Evolutionary conservation across 805 yeast genomes (phyloP), one percentile per base, ranked within the genome.

Genomic region (Zygosaccharomyces gambellarensis): DNA sequence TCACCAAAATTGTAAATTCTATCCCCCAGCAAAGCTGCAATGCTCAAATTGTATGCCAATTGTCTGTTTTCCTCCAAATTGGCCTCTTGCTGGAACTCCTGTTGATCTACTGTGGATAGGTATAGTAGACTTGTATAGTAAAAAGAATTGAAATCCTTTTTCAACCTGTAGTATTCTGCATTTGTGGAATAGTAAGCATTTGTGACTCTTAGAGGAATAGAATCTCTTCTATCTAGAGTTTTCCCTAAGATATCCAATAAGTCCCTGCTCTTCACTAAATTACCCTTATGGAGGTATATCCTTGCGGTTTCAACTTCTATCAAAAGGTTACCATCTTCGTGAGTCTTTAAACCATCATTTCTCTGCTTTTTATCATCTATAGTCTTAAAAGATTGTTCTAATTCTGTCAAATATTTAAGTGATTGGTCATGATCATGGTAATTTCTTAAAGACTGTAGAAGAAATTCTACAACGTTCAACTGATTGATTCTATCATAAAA

Each of bases 1-100:
- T 94, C 99, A 45, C 98, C 98, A 69, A 94, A 94, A 71, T 92
- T 94, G 74, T 89, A 94, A 59, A 92, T 87, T 61, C 80, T 83
- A 63, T 90, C 96, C 43, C 97, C 98, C 59, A 92, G 75, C 51
- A 94, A 72, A 0, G 97, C 98, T 29, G 96, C 83, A 41, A 89
- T 75, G 51, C 92, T 78, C 57, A 92, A 78, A 57, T 92, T 95
- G 60, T 82, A 81, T 1, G 88, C 87, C 45, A 83, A 67, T 48
- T 71, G 72, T 57, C 75, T 77, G 57, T 71, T 74, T 43, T 72
- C 76, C 31, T 63, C 56, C 10, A 51, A 36, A 9, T 73, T 56
- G 49, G 81, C 65, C 38, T 67, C 69, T 27, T 68, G 51, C 19
- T 49, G 46, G 29, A 38, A 44, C 39, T 50, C 52, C 34, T 48